Percentiles rank a stretch among this genome's conserved stretches.
phyloP scores from a whole-genome alignment of 805 yeast genomes.

The Tetrapisispora arboricola region DNA sequence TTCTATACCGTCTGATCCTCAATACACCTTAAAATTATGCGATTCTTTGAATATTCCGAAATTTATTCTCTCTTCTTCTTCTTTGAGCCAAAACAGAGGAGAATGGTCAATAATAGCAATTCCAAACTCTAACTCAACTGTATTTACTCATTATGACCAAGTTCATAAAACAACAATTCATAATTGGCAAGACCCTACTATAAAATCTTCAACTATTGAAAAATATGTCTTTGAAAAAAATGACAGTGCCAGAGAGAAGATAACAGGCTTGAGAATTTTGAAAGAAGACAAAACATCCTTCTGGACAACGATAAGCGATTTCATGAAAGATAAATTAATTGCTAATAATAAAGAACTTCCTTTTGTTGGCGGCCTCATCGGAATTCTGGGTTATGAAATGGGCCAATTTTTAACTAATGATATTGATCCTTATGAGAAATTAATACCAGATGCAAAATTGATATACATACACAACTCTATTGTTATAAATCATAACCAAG shows the following conservation, averaged over 20 bases:
- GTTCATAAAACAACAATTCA: conserved; percentile 21
- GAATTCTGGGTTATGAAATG: conserved; percentile 81
- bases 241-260: neutral
- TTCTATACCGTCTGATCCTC: conserved; percentile 10
- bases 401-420: conserved; percentile 42
- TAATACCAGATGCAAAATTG: conserved; percentile 64
- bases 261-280: conserved; percentile 6
- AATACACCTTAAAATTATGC: conserved; percentile 37
- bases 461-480: conserved; percentile 60
- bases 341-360: conserved; percentile 39
- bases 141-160: conserved; percentile 55
- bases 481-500: conserved; percentile 39
- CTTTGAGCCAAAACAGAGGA: conserved; percentile 41
- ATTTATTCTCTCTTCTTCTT: conserved; percentile 61
- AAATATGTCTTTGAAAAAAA: neutral
- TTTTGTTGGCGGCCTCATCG: conserved; percentile 86
- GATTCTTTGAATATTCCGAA: conserved; percentile 31
- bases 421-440: conserved; percentile 18
- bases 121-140: conserved; percentile 37
- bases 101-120: conserved; percentile 80
- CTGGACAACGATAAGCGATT: conserved; percentile 21
- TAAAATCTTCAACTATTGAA: conserved; percentile 6
- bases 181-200: conserved; percentile 20
- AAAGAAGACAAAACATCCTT: conserved; percentile 19
- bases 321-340: conserved; percentile 17